These are phyloP conservation scores for Erodium chrysanthum DNA, from an alignment of 441 rosid genomes.

Conservation along the genomic window DNA sequence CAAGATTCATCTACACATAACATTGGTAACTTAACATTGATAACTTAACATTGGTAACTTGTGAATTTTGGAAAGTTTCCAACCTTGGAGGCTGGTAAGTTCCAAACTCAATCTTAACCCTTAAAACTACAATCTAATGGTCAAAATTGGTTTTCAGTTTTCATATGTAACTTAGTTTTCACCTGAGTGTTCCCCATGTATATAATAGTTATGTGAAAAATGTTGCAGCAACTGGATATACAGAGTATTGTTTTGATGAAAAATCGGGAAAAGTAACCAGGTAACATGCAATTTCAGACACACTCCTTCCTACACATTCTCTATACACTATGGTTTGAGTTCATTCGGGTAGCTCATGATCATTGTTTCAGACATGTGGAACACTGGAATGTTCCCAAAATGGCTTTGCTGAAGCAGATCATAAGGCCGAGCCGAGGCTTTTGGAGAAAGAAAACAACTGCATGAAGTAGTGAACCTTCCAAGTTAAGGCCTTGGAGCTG, in stretches of 20 bases:
- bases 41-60: no score
- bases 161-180: no score
- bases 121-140: no score
- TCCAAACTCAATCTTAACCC: no score
- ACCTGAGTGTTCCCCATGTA: no score
- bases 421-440: slow-evolving; percentile 58
- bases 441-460: slow-evolving; percentile 28
- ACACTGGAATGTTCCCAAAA: slow-evolving; percentile 94
- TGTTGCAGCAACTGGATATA: slow-evolving; percentile 74
- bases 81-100: no score
- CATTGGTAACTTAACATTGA: no score
- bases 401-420: slow-evolving; percentile 71
- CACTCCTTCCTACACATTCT: not conserved
- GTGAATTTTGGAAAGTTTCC: no score
- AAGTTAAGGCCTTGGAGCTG: not conserved
- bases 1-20: no score
- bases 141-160: no score
- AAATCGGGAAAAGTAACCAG: slow-evolving; percentile 73
- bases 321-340: not conserved
- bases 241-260: slow-evolving; percentile 62
- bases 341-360: not conserved
- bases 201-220: not conserved
- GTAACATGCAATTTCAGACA: slow-evolving; percentile 25
- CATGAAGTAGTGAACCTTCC: slow-evolving; percentile 18
- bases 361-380: slow-evolving; percentile 59